Evolutionary conservation across 768 basidiomycete genomes (phyloP).

Genomic region (Clavulina sp.): DNA sequence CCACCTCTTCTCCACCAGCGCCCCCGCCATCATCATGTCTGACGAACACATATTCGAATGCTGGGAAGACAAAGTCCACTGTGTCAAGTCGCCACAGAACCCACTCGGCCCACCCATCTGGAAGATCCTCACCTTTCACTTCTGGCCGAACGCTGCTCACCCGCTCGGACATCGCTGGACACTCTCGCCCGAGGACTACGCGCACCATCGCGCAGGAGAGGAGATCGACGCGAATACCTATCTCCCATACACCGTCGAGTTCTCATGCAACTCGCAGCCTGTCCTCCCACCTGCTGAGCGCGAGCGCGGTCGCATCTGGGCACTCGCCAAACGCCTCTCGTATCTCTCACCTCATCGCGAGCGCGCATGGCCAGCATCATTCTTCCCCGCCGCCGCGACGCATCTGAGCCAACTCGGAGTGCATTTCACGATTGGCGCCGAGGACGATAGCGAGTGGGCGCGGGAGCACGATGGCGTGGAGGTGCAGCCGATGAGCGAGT

Average conservation of each 20-base stretch:
- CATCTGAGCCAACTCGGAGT: not conserved
- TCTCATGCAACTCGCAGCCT: not conserved
- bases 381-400: not conserved
- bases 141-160: not conserved
- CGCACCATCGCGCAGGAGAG: not conserved
- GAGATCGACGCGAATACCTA: not conserved
- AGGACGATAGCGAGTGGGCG: not conserved
- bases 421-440: not conserved
- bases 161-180: conserved; percentile 4
- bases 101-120: not conserved
- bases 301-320: not conserved
- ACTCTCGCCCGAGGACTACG: conserved; percentile 2
- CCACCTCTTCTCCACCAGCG: not conserved
- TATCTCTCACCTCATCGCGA: not conserved
- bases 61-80: not conserved
- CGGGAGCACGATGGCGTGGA: not conserved
- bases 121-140: conserved; percentile 3
- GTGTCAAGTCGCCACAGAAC: not conserved
- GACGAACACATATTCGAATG: not conserved
- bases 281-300: not conserved
- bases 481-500: not conserved
- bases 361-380: not conserved
- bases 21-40: not conserved
- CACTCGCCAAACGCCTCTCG: conserved; percentile 1
- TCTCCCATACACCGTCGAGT: conserved; percentile 5